Conservation (phyloP, 176 grass and related monocot species). For the maize (Zea mays) region Zm-B73-REFERENCE-NAM-5.0 NC_050098.1:40986501-40987000, state of each 20-base stretch:
- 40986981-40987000: slow-evolving; percentile 39
- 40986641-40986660: background rate
- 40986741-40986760: background rate
- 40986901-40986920: slow-evolving; percentile 97
- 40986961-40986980: slow-evolving; percentile 40
- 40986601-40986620: background rate
- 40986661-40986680: background rate
- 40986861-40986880: slow-evolving; percentile 90
- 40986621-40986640: background rate
- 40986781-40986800: slow-evolving; percentile 70
- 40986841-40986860: slow-evolving; percentile 76
- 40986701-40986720: background rate
- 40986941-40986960: slow-evolving; percentile 78
- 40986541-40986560: slow-evolving; percentile 20
- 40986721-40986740: background rate
- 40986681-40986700: background rate
- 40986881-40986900: slow-evolving; percentile 81
- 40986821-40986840: slow-evolving; percentile 87
- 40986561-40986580: background rate
- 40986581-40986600: slow-evolving; percentile 2
- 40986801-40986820: slow-evolving; percentile 58
- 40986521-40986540: background rate
- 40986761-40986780: slow-evolving; percentile 54
- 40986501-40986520: too few relatives aligned
- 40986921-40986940: slow-evolving; percentile 75